Base-by-base conservation (phyloP, 1,284 basidiomycete species). In the Cystobasidium pallidum region DNA sequence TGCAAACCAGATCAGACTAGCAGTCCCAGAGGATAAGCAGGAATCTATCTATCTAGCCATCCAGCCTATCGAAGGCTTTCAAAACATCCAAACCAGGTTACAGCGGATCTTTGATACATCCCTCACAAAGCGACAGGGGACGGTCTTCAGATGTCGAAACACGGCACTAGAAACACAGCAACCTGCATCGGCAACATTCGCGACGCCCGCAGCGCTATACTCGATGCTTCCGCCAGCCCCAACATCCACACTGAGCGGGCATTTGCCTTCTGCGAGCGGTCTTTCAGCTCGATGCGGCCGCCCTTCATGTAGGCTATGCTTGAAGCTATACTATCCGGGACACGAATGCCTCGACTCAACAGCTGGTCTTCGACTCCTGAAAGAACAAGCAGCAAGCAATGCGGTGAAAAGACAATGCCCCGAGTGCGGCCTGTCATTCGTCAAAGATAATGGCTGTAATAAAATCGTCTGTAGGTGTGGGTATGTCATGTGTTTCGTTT, bases 401-500 rank as follows among this genome's bases (percentile, higher is more conserved):
- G 67, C 67, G 19, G 32, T 70, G 4, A 70, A 70, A 43, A 17
- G 67, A 61, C 67, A 70, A 32, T 70, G 67, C 41, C 67, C 67
- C 21, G 67, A 70, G 52, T 70, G 67, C 36, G 67, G 67, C 19
- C 45, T 70, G 2, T 61, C 55, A 26, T 70, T 70, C 45, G 30
- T 70, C 17, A 70, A 62, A 47, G 36, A 61, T 19, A 58, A 62
- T n/a, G 67, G 67, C 21, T 70, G 67, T 34, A 62, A 59, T 32
- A 70, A 70, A 30, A 47, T 70, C 28, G 58, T 62, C 11, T 70
- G 67, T 52, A 47, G 58, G 24, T 70, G 67, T 47, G 67, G 67
- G 13, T 70, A 70, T 47, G 45, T 39, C 19, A 70, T 70, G 67
- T 70, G 67, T 47, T 70, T 61, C 21, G 67, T 70, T 28, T 70